Evolutionary conservation across 2,329 filamentous ascomycete species (phyloP).

Genomic region (Sarocladium strictum): DNA sequence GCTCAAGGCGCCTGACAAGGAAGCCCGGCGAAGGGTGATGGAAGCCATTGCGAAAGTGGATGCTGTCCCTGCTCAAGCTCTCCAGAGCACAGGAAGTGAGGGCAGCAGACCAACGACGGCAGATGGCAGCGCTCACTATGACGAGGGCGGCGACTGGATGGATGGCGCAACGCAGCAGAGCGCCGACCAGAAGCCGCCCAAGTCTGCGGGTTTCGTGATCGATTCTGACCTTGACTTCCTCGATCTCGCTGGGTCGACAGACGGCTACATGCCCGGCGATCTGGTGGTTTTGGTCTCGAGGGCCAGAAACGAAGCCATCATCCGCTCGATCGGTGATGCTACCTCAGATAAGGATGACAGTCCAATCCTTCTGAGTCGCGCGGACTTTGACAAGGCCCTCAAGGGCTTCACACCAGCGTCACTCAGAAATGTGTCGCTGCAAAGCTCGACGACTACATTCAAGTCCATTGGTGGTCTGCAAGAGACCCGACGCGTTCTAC

Average conservation of each 20-base stretch:
- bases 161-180: slow-evolving; percentile 57
- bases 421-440: slow-evolving; percentile 86
- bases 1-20: slow-evolving; percentile 88
- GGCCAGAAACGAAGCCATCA: slow-evolving; percentile 86
- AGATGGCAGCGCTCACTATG: slow-evolving; percentile 44
- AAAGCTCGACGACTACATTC: slow-evolving; percentile 89
- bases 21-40: slow-evolving; percentile 75
- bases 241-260: slow-evolving; percentile 87
- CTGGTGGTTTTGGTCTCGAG: slow-evolving; percentile 78
- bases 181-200: slow-evolving; percentile 25
- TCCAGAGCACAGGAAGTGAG: slow-evolving; percentile 25
- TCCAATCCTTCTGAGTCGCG: slow-evolving; percentile 58
- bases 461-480: slow-evolving; percentile 83
- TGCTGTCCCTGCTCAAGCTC: slow-evolving; percentile 31
- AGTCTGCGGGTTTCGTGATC: slow-evolving; percentile 61
- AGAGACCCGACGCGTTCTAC: slow-evolving; percentile 80
- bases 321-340: slow-evolving; percentile 63
- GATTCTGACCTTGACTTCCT: slow-evolving; percentile 80
- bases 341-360: slow-evolving; percentile 36
- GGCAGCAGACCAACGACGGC: slow-evolving; percentile 53
- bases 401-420: slow-evolving; percentile 94
- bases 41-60: slow-evolving; percentile 66
- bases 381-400: slow-evolving; percentile 78
- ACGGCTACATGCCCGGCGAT: slow-evolving; percentile 97
- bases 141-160: slow-evolving; percentile 65